These are phyloP conservation scores for Candida adriatica DNA, from an alignment of 805 yeast genomes.

Conservation along the genomic window DNA sequence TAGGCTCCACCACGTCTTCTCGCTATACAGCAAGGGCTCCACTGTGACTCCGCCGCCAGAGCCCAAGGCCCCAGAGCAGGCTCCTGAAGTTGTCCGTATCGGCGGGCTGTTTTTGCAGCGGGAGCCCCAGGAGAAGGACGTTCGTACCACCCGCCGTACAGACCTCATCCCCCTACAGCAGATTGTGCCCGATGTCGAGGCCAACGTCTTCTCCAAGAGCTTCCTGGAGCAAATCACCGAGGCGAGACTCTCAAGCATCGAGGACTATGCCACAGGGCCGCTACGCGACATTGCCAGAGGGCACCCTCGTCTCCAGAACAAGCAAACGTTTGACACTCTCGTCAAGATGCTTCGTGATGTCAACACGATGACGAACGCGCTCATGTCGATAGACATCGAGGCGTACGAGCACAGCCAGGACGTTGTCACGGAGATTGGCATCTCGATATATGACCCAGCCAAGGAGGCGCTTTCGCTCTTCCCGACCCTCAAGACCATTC, in stretches of 20 bases:
- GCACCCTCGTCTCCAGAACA: not conserved
- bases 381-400: slow-evolving; percentile 47
- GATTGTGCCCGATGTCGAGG: slow-evolving; percentile 1
- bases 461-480: slow-evolving; percentile 31
- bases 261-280: slow-evolving; percentile 8
- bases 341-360: slow-evolving; percentile 4
- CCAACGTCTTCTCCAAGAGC: not conserved
- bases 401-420: slow-evolving; percentile 42
- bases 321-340: slow-evolving; percentile 3
- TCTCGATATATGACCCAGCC: slow-evolving; percentile 49
- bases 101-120: no score
- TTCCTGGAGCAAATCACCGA: slow-evolving; percentile 3
- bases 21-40: not conserved
- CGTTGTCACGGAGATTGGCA: slow-evolving; percentile 49
- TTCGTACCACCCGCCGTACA: no score
- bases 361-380: slow-evolving; percentile 9
- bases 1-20: not conserved
- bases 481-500: slow-evolving; percentile 36
- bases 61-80: not conserved
- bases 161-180: no score
- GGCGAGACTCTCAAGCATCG: slow-evolving; percentile 12
- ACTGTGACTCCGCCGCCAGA: not conserved
- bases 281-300: no score
- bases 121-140: not conserved
- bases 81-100: not conserved